Percentiles rank a stretch among this genome's conserved stretches.
These are phyloP conservation scores for Pulveroboletus ravenelii DNA, from an alignment of 768 basidiomycete species.

Conservation along the genomic window DNA sequence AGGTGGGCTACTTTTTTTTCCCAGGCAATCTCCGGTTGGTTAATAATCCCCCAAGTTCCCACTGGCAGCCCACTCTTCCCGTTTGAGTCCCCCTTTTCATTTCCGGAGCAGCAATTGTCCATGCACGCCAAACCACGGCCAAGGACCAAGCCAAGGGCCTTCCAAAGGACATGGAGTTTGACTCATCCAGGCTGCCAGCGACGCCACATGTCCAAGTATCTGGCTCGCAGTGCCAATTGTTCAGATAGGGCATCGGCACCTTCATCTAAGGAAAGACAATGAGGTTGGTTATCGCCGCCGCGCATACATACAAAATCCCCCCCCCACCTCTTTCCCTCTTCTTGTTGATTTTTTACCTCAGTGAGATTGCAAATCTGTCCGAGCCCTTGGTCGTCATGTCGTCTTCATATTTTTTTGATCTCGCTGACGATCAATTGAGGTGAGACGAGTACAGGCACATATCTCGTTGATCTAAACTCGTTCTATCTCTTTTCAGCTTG, in stretches of 20 bases:
- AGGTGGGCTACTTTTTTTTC: not conserved
- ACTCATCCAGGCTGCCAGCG: not conserved
- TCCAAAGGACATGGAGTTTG: not conserved
- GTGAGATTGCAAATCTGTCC: not conserved
- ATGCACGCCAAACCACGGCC: not conserved
- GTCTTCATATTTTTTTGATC: not conserved
- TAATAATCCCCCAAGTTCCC: not conserved
- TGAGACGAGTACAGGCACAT: not conserved
- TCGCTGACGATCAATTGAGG: not conserved
- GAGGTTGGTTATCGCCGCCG: not conserved
- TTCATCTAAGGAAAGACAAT: not conserved
- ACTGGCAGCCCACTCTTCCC: not conserved
- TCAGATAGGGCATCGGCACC: no score
- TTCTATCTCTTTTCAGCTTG: not conserved
- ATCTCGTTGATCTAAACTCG: not conserved
- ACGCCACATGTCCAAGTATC: no score
- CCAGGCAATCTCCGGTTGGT: not conserved
- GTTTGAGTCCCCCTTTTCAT: not conserved
- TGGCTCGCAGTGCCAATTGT: no score
- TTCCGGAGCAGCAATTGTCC: not conserved
- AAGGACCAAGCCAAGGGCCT: not conserved
- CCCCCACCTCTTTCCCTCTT: no score
- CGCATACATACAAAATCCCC: not conserved
- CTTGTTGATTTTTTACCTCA: rapidly evolving
- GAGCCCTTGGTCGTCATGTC: not conserved